Evolutionary conservation across 208 protist species (phyloP), one percentile per base, ranked within the genome.

Genomic region (Trypanosoma platydactyli): DNA sequence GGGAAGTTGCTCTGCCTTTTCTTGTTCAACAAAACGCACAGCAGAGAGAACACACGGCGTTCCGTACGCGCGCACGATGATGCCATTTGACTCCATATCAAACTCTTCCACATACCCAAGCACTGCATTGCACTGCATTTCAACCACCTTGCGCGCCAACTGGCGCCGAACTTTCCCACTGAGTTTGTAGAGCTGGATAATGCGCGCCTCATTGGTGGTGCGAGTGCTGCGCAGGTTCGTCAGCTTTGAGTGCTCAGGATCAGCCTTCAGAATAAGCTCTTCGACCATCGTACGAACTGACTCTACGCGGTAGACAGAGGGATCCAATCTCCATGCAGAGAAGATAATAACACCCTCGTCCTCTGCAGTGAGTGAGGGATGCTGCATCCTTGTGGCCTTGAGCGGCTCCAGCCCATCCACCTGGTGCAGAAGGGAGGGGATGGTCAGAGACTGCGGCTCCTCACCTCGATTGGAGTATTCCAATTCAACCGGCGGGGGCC

Each of bases 1-100:
- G 3, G 58, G 16, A 13, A 54, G 20, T 0, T 15, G 24, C 15
- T 52, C 65, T 16, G 25, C 22, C 20, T 48, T 61, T 24, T 55
- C 65, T 46, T 80, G 73, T 48, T 89, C 73, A 7, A 91, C 78
- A 74, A 83, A 80, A 65, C 79, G 81, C 24, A 93, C 80, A 18
- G 68, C 51, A 22, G 86, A 92, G n/a, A 96, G 58, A 1, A 97
- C 81, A 54, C 89, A 94, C 24, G 88, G 88, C 5, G 91, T 97
- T n/a, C 91, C 91, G 71, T 95, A 97, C 1, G 89, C 91, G 12
- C 91, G 84, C 18, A 95, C 88, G 59, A 97, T 89, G 73, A 97
- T 94, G 44, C 89, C 84, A 61, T 86, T 89, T 13, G 79, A 72
- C 72, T 97, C 91, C 69, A 97, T 91, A 64, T 97, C 91, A 63